A percentile compares a stretch with the other conserved stretches of the same genome.
Conservation (phyloP, 1,139 yeast species). For the Lodderomyces beijingensis region DNA sequence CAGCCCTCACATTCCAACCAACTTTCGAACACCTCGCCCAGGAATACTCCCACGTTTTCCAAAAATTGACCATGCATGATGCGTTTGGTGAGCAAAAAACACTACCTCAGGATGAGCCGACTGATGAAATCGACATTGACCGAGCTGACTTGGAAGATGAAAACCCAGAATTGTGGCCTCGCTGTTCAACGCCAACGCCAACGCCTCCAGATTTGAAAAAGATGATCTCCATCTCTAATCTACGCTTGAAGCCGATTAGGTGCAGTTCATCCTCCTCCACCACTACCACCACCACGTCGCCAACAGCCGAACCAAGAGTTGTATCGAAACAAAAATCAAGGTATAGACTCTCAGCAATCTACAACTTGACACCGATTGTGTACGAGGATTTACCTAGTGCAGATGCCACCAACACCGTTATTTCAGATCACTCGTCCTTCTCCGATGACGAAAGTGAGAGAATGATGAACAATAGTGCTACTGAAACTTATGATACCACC, state of each 20-base stretch:
- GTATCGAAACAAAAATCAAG: constrained; percentile 40
- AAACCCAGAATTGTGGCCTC: constrained; percentile 1
- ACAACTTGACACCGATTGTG: constrained; percentile 35
- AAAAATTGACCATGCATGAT: constrained; percentile 11
- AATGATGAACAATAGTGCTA: constrained; percentile 9
- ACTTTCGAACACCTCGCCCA: constrained; percentile 46
- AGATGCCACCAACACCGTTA: constrained; percentile 7
- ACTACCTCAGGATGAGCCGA: too few species aligned
- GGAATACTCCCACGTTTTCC: constrained; percentile 41
- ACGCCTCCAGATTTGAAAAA: constrained; percentile 17
- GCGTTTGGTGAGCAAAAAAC: too few species aligned
- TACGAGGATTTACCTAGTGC: constrained; percentile 12
- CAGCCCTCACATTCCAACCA: constrained; percentile 37
- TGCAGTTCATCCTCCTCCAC: constrained; percentile 22
- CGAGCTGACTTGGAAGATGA: constrained; percentile 3
- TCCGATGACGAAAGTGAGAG: constrained; percentile 7
- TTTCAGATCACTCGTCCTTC: constrained; percentile 3
- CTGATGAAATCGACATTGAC: constrained; percentile 6
- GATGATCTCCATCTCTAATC: constrained; percentile 32
- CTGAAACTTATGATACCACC: constrained; percentile 10
- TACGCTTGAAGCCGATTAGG: constrained; percentile 38
- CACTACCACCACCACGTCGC: constrained; percentile 8
- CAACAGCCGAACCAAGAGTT: constrained; percentile 7
- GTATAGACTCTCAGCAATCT: constrained; percentile 37
- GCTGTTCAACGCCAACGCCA: constrained; percentile 5